Evolutionary conservation across 2,329 filamentous ascomycete genomes (phyloP), one percentile per base, ranked within the genome.

Genomic region (Geosmithia putterillii): DNA sequence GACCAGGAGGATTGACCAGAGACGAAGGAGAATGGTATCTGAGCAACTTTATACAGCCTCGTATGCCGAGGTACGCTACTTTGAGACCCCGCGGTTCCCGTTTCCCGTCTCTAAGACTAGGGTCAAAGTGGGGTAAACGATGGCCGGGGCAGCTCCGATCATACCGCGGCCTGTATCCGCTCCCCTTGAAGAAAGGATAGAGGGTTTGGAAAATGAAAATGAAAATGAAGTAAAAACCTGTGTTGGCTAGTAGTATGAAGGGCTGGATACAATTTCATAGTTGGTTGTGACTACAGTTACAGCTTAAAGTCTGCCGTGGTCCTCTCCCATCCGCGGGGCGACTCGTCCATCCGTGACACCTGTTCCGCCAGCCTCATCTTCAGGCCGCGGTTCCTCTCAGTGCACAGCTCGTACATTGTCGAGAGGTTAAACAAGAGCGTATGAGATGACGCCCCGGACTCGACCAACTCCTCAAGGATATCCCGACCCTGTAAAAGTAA

Each of bases 401-500:
- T 89, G 57, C 85, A 92, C 7, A 96, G 71, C 62, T 96, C 92
- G 57, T 94, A 96, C 53, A 95, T 77, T 0, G 90, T 96, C 10
- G 81, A 79, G 12, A 98, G 63, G 57, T 96, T 96, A 63, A 95
- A 94, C 0, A 94, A 75, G 2, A 95, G 64, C 1, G 85, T 85
- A 48, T 85, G 81, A 45, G 90, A 95, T 0, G 78, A 75, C 36
- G 76, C 67, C 1, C 79, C 76, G 1, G 67, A 58, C 3, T 76
- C 69, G 0, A 88, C 68, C 10, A 94, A 63, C 0, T 65, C 62
- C 53, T 90, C 82, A 3, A 95, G 66, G 1, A 85, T 62, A 12
- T 68, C 61, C 14, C 77, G 76, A 1, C 86, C 83, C 71, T 86
- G 14, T 9, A 2, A 2, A 6, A 57, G 51, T 35, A 36, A 39